These are phyloP conservation scores for Alternaria hordeiaustralica DNA, from an alignment of 2,329 filamentous ascomycete species.

Conservation along the genomic window DNA sequence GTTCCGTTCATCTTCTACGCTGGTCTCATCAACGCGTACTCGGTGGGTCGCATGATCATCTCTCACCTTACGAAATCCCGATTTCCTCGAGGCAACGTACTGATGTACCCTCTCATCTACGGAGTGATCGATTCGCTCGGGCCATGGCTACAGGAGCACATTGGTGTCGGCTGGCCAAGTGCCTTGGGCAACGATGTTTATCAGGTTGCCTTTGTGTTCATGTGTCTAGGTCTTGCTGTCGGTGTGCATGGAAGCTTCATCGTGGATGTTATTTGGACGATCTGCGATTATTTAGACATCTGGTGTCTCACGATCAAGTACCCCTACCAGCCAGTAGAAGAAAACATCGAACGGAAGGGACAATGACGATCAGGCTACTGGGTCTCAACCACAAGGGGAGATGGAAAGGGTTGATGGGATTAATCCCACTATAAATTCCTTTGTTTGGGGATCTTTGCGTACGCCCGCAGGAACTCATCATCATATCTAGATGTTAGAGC, in stretches of 20 bases:
- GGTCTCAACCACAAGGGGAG: neutral
- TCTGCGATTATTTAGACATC: slow-evolving; percentile 97
- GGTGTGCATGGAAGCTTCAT: slow-evolving; percentile 98
- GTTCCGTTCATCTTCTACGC: slow-evolving; percentile 90
- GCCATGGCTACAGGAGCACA: slow-evolving; percentile 62
- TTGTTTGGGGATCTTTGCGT: neutral
- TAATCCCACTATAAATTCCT: neutral
- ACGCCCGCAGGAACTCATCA: neutral
- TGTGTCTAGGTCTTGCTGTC: slow-evolving; percentile 80
- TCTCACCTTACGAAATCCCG: slow-evolving; percentile 86
- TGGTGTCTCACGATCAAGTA: slow-evolving; percentile 99
- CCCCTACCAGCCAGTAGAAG: slow-evolving; percentile 57
- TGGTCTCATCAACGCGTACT: slow-evolving; percentile 91
- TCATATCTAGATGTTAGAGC: neutral
- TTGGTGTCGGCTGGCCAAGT: slow-evolving; percentile 56
- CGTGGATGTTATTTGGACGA: slow-evolving; percentile 94
- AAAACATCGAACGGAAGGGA: slow-evolving; percentile 35
- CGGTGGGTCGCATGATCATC: slow-evolving; percentile 93
- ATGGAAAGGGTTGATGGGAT: neutral
- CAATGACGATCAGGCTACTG: slow-evolving; percentile 12
- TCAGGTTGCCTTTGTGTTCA: slow-evolving; percentile 89
- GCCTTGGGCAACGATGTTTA: slow-evolving; percentile 69
- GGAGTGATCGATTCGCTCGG: slow-evolving; percentile 83
- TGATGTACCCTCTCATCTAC: slow-evolving; percentile 77
- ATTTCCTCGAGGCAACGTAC: slow-evolving; percentile 90